Conservation (phyloP, 495 filamentous ascomycete genomes). For the Tetracladium marchalianum region DNA sequence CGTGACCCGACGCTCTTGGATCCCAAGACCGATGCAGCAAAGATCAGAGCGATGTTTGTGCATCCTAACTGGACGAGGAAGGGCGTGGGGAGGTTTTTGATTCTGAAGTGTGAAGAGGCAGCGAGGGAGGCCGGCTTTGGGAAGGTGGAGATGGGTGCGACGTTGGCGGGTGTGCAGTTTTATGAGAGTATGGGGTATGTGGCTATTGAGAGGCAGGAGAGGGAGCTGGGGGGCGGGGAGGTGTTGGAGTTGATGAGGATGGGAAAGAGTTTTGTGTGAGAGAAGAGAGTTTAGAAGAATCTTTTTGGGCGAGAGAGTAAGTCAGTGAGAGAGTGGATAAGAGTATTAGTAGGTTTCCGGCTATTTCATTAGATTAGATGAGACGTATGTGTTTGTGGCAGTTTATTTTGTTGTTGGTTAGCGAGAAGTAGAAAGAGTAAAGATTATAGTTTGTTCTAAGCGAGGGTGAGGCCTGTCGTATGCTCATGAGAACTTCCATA, state of each 20-base stretch:
- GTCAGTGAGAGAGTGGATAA: no score
- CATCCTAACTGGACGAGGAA: slow-evolving; percentile 3
- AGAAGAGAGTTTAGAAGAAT: no score
- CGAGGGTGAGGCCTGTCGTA: no score
- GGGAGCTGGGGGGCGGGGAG: slow-evolving; percentile 1
- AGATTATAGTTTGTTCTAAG: no score
- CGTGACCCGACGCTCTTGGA: slow-evolving; percentile 3
- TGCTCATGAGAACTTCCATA: no score
- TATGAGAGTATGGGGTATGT: slow-evolving; percentile 6
- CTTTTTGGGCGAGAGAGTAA: no score
- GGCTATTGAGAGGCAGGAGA: not conserved
- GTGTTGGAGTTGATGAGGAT: slow-evolving; percentile 2
- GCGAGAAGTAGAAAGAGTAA: no score
- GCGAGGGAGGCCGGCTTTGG: slow-evolving; percentile 5
- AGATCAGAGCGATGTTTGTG: slow-evolving; percentile 11
- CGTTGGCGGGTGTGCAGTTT: slow-evolving; percentile 8
- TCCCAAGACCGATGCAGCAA: slow-evolving; percentile 2
- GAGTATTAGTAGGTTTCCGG: no score
- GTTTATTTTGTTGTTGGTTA: no score
- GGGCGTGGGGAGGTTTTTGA: slow-evolving; percentile 1
- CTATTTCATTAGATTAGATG: no score
- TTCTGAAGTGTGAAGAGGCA: slow-evolving; percentile 3
- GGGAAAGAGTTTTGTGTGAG: slow-evolving; percentile 1
- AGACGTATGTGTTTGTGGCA: no score
- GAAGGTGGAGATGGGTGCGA: slow-evolving; percentile 8